Conservation (phyloP, 75 land plant genomes). For the Pseudotsuga menziesii region DNA sequence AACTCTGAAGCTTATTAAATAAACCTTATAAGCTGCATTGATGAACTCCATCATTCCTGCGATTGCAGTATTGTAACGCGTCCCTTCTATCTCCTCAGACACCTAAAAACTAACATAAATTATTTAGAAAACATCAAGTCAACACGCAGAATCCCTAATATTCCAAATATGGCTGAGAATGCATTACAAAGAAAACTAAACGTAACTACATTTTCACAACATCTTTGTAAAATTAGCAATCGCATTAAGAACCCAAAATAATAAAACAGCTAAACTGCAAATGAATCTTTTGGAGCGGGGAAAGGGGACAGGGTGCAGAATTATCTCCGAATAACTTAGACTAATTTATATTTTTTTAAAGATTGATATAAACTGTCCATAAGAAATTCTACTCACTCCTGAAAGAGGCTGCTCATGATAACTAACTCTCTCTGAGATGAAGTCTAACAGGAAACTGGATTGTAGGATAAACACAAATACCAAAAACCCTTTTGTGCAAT, state of each 20-base stretch:
- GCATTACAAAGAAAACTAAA: not conserved
- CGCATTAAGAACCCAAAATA: not conserved
- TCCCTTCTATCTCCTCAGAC: slow-evolving; percentile 77
- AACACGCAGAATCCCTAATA: not conserved
- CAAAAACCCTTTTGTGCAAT: not conserved
- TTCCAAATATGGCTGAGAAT: not conserved
- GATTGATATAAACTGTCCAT: not conserved
- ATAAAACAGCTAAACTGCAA: no score
- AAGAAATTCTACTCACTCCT: not conserved
- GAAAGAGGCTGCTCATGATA: not conserved
- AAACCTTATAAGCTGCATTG: slow-evolving; percentile 91
- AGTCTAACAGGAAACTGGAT: not conserved
- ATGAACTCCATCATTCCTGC: slow-evolving; percentile 98
- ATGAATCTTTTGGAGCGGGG: not conserved
- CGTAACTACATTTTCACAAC: not conserved
- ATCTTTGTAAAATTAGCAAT: not conserved
- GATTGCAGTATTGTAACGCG: slow-evolving; percentile 92
- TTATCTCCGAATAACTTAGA: not conserved
- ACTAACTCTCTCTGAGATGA: not conserved
- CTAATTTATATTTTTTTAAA: not conserved
- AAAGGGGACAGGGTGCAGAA: no score
- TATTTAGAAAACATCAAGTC: not conserved
- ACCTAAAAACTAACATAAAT: slow-evolving; percentile 38
- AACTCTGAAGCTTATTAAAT: not conserved
- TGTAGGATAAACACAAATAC: not conserved